A percentile compares a stretch with the other conserved stretches of the same genome.
Conservation (phyloP, 345 rosid species). For the Bretschneidera sinensis region DNA sequence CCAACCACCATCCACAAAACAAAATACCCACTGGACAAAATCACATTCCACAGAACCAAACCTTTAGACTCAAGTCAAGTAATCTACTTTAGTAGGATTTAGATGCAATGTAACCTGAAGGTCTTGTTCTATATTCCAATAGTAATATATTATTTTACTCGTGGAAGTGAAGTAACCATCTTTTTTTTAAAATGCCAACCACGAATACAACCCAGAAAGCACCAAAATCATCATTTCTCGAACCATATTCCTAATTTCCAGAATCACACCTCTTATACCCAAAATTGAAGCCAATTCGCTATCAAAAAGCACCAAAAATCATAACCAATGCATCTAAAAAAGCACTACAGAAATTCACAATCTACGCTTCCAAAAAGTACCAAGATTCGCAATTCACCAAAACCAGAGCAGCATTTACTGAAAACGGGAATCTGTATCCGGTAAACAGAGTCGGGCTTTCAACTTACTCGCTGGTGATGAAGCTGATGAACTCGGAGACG, state of each 20-base stretch:
- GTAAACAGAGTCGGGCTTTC: background rate
- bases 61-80: background rate
- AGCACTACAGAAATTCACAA: background rate
- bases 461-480: slow-evolving; percentile 61
- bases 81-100: background rate
- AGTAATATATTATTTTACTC: background rate
- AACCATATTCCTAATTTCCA: background rate
- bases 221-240: background rate
- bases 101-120: background rate
- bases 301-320: too few species aligned
- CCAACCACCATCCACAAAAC: background rate
- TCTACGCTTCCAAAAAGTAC: background rate
- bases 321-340: background rate
- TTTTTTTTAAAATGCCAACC: too few species aligned
- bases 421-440: background rate
- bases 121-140: background rate
- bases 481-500: slow-evolving; percentile 68
- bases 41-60: background rate
- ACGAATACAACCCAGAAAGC: background rate
- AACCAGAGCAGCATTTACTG: background rate
- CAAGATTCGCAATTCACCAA: background rate
- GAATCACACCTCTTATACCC: background rate
- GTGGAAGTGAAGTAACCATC: too few species aligned
- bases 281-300: background rate
- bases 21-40: background rate